These are phyloP conservation scores for Aspergillus udagawae DNA, from an alignment of 2,329 filamentous ascomycete species.

Conservation along the genomic window DNA sequence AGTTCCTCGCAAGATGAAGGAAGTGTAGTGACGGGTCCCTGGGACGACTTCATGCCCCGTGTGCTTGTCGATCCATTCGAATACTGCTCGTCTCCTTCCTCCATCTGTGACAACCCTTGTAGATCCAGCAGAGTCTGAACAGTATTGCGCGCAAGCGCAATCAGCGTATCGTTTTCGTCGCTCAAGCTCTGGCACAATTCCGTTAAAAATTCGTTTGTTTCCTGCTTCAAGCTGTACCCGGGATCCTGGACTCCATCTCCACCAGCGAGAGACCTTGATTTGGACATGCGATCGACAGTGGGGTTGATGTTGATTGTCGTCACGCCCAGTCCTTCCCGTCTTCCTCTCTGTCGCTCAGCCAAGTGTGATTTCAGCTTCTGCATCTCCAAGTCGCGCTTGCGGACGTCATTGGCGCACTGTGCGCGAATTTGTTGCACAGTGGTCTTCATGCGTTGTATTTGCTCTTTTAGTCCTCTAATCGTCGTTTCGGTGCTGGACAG, in stretches of 20 bases:
- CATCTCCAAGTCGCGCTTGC: constrained; percentile 84
- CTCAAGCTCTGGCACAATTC: constrained; percentile 77
- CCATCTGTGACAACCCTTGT: constrained; percentile 46
- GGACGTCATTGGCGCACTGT: constrained; percentile 84
- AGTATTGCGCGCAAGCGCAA: constrained; percentile 67
- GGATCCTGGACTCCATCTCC: constrained; percentile 49
- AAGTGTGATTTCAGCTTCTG: constrained; percentile 85
- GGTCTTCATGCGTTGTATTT: constrained; percentile 72
- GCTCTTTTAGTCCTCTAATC: constrained; percentile 75
- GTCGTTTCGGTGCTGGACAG: constrained; percentile 70
- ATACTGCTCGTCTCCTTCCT: constrained; percentile 25
- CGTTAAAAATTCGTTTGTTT: constrained; percentile 88
- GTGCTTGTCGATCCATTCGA: constrained; percentile 23
- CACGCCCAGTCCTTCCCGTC: constrained; percentile 49
- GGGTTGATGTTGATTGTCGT: constrained; percentile 48
- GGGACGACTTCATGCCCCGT: constrained; percentile 18
- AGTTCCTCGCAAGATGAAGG: constrained; percentile 66
- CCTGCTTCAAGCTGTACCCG: constrained; percentile 69
- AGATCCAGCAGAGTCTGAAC: constrained; percentile 63
- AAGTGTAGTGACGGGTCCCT: constrained; percentile 39
- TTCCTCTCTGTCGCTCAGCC: constrained; percentile 61
- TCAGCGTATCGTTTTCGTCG: constrained; percentile 84
- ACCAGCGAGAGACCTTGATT: constrained; percentile 23
- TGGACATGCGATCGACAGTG: constrained; percentile 31
- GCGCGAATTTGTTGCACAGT: constrained; percentile 78